These are phyloP conservation scores for Xylariaceae sp. DNA, from an alignment of 2,329 filamentous ascomycete species.

Conservation along the genomic window DNA sequence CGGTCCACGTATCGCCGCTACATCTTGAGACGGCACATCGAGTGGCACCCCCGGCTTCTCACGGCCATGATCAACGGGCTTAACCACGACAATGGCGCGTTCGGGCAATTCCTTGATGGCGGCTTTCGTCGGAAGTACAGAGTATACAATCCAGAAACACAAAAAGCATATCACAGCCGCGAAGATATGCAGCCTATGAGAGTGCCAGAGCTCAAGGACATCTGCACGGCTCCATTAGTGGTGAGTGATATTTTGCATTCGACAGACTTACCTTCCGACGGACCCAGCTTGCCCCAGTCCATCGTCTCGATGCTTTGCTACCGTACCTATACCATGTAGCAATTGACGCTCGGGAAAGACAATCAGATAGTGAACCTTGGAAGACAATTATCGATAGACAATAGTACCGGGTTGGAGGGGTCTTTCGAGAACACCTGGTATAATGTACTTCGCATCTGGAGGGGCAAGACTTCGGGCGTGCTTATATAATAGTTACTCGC, in stretches of 20 bases:
- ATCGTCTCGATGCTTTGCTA: constrained; percentile 8
- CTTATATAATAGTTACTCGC: too few relatives aligned
- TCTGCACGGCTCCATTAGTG: constrained; percentile 7
- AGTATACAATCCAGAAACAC: constrained; percentile 15
- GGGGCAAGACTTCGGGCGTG: constrained; percentile 16
- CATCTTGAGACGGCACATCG: constrained; percentile 28
- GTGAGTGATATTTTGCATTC: background rate
- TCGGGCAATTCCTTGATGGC: constrained; percentile 24
- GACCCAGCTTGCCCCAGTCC: background rate
- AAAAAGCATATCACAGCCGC: constrained; percentile 9
- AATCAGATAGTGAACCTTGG: background rate
- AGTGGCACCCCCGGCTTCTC: constrained; percentile 19
- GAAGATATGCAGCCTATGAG: constrained; percentile 17
- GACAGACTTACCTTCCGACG: constrained; percentile 5
- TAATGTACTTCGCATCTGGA: too few relatives aligned
- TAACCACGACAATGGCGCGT: constrained; percentile 14
- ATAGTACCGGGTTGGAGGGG: constrained; percentile 7
- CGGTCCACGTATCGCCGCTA: constrained; percentile 40
- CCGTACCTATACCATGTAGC: constrained; percentile 3
- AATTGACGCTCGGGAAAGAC: constrained; percentile 4
- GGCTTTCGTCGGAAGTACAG: constrained; percentile 22
- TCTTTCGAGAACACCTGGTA: background rate
- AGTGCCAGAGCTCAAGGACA: constrained; percentile 21
- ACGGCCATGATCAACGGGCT: constrained; percentile 1
- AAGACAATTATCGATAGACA: constrained; percentile 4